Evolutionary conservation across 2,329 filamentous ascomycete species (phyloP), one percentile per base, ranked within the genome.

Genomic region (Cercospora zeae-maydis): DNA sequence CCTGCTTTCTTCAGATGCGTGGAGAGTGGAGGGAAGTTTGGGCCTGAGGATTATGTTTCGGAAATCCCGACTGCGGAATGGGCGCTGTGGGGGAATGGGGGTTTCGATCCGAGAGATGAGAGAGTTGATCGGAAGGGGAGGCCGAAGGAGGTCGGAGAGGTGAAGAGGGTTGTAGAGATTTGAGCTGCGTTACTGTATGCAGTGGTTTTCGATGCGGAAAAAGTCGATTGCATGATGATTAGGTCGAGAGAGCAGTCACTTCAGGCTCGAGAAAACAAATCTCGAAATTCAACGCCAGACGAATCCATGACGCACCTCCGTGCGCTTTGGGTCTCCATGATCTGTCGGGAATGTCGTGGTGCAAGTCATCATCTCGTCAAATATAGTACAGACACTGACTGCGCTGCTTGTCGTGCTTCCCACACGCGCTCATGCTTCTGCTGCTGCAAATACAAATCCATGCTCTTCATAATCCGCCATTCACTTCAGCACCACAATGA

Each of bases 31-130:
- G 74, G 74, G 63, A 69, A 75, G 11, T 97, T 96, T 81, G 82
- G 80, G 8, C 92, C 93, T 0, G 92, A 96, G 78, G 93, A 98
- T 74, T 98, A 98, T 78, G 90, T 96, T 81, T 90, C 88, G 3
- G 83, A 82, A 42, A 84, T 89, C 69, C 98, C 92, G 37, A 59
- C 57, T 16, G 91, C 92, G 0, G 92, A 96, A 74, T 98, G 93
- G 95, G 93, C 93, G 9, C 86, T 89, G 16, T 98, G 92, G 92
- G 95, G 93, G 0, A 91, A 93, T 68, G 93, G 93, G 1, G 95
- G 93, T 0, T 98, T 98, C 75, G 92, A 98, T 78, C 93, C 93
- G 0, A 83, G 90, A 54, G 95, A 98, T 77, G 86, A 90, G 75
- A 84, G 93, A 66, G 92, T 97, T 8, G 90, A 93, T 76, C 85